These are phyloP conservation scores for Alternaria rosae DNA, from an alignment of 2,329 filamentous ascomycete species.

Conservation along the genomic window DNA sequence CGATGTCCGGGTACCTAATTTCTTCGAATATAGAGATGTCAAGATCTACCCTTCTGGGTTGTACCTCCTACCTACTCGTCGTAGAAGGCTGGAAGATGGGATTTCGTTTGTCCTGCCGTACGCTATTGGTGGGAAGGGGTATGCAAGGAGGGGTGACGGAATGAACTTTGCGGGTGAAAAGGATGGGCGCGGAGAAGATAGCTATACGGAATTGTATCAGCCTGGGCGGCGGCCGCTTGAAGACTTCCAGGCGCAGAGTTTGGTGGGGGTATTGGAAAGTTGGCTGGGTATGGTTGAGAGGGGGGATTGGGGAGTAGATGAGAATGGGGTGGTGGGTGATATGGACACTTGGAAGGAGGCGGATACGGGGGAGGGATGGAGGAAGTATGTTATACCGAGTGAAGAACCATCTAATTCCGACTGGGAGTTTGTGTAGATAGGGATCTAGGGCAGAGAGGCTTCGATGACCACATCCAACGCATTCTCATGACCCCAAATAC, in stretches of 20 bases:
- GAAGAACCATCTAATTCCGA: not conserved
- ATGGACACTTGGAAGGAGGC: slow-evolving; percentile 10
- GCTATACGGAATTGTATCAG: not conserved
- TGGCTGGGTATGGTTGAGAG: slow-evolving; percentile 16
- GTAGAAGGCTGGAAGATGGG: not conserved
- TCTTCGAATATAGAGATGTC: not conserved
- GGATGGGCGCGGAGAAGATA: not conserved
- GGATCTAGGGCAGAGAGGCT: not conserved
- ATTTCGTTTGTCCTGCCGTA: not conserved
- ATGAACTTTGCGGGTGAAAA: not conserved
- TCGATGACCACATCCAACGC: not conserved
- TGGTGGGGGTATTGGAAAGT: not conserved
- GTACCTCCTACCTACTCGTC: not conserved
- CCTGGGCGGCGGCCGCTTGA: not conserved
- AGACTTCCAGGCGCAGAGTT: not conserved
- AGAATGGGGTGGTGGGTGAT: slow-evolving; percentile 14
- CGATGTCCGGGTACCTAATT: not conserved
- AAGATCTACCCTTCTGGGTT: not conserved
- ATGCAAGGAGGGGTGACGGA: not conserved
- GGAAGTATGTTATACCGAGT: slow-evolving; percentile 3
- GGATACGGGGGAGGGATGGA: slow-evolving; percentile 18
- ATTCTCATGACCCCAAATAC: not conserved
- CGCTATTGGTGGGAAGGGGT: not conserved
- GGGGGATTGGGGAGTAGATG: slow-evolving; percentile 22
- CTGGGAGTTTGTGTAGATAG: not conserved